A percentile compares a stretch with the other conserved stretches of the same genome.
phyloP scores from a whole-genome alignment of 2,329 filamentous ascomycete genomes.

The Tolypocladium pustulatum region DNA sequence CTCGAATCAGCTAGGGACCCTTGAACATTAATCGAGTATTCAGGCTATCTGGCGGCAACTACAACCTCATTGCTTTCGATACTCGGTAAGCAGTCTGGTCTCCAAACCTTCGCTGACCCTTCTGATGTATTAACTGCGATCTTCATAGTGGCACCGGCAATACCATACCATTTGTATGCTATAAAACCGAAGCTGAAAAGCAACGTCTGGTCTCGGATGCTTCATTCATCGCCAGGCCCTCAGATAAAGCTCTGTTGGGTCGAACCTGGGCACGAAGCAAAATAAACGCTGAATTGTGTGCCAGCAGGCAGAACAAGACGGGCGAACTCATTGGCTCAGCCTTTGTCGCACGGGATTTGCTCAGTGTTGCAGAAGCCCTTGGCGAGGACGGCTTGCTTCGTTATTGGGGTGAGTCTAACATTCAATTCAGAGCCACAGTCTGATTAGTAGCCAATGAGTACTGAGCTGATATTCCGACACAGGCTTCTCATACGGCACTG shows the following conservation, averaged over 20 bases:
- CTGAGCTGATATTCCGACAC: neutral
- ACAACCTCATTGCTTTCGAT: slow-evolving; percentile 16
- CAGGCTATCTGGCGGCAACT: slow-evolving; percentile 12
- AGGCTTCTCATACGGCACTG: slow-evolving; percentile 27
- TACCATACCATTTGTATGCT: slow-evolving; percentile 16
- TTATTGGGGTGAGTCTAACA: slow-evolving; percentile 25
- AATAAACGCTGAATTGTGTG: slow-evolving; percentile 11
- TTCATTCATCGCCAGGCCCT: slow-evolving; percentile 4
- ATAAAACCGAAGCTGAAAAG: neutral
- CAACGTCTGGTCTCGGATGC: neutral
- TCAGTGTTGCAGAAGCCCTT: slow-evolving; percentile 31
- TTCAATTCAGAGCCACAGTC: neutral
- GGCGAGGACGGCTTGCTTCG: slow-evolving; percentile 24
- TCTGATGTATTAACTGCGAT: neutral
- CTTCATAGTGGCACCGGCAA: slow-evolving; percentile 13
- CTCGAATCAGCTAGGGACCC: neutral
- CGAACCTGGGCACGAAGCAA: slow-evolving; percentile 12
- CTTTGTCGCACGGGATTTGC: slow-evolving; percentile 32
- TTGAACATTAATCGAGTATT: neutral
- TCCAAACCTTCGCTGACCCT: neutral
- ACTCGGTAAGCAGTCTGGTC: slow-evolving; percentile 11
- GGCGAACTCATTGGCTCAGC: slow-evolving; percentile 29
- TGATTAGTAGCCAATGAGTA: neutral
- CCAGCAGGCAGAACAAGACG: slow-evolving; percentile 13
- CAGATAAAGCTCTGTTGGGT: slow-evolving; percentile 10